Base-by-base conservation (phyloP, 225 moss, liverwort and hornwort genomes). In the Polytrichum commune region DNA sequence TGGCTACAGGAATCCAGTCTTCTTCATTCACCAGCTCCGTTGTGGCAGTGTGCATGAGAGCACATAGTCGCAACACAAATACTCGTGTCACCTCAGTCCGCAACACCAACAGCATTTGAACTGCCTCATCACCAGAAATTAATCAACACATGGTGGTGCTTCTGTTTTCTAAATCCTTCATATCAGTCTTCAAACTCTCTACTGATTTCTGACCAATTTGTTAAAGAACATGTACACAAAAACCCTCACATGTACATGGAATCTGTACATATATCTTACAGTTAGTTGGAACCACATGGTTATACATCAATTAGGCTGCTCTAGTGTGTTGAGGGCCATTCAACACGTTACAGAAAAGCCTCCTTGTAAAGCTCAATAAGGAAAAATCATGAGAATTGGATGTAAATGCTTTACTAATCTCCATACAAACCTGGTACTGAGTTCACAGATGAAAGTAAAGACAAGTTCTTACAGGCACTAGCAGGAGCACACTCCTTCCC, bases 1-100 rank as follows among this genome's bases (percentile, higher is more conserved):
- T 91, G 68, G 95, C 87, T 56, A 94, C 97, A 78, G 97, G 97
- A 76, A 94, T 81, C 97, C 97, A 98, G 69, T 92, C 87, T 79
- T 98, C 97, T 67, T 94, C 90, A 66, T 95, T 84, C 53, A 95
- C 92, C 77, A 98, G 81, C 54, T 91, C 88, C 66, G 76, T 78
- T 38, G 91, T 98, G 29, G 91, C 86, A 62, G 91, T 83, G 72
- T 92, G 84, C 86, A 98, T 87, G 28, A 93, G 82, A 67, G 88
- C 81, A 75, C 97, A 98, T 67, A 98, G 78, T 60, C 94, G 92
- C 76, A 88, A 74, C 22, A 98, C 92, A 74, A 98, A 98, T 57
- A 98, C 95, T 84, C 88, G 87, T 20, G 97, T 95, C 7, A 98
- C 92, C 74, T 95, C 97, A 55, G 92, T 91, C 53, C 97, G 91